A percentile compares a stretch with the other conserved stretches of the same genome.
These are phyloP conservation scores for Aspergillus sp. DNA, from an alignment of 2,329 filamentous ascomycete species.

Conservation along the genomic window DNA sequence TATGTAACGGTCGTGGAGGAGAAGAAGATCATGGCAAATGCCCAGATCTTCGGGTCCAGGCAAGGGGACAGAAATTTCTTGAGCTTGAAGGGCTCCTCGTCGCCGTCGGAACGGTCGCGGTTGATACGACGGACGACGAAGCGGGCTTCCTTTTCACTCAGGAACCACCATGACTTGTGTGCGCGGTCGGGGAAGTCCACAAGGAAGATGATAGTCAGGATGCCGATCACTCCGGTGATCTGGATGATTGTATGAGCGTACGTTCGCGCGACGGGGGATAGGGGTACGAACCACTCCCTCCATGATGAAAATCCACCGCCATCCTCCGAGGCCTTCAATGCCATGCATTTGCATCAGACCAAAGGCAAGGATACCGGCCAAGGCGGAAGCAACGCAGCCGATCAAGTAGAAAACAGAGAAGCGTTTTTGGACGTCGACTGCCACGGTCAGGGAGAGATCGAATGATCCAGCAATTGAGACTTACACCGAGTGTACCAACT, in stretches of 20 bases:
- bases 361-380: conserved; percentile 46
- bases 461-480: conserved; percentile 4
- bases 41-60: conserved; percentile 54
- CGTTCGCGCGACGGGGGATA: not conserved
- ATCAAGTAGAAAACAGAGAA: conserved; percentile 49
- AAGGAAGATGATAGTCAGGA: conserved; percentile 30
- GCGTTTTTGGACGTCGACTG: conserved; percentile 31
- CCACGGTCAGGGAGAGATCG: conserved; percentile 1
- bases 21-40: conserved; percentile 51
- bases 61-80: conserved; percentile 47
- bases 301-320: conserved; percentile 56
- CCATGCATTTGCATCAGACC: conserved; percentile 43
- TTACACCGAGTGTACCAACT: conserved; percentile 62
- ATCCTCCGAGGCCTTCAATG: conserved; percentile 42
- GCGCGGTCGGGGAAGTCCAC: conserved; percentile 35
- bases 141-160: conserved; percentile 38
- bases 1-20: conserved; percentile 69
- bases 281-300: conserved; percentile 40
- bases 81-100: conserved; percentile 46
- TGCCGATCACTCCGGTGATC: conserved; percentile 25
- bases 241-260: conserved; percentile 8
- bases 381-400: conserved; percentile 46
- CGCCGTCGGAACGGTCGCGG: conserved; percentile 51
- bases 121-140: conserved; percentile 52
- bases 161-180: conserved; percentile 29